These are phyloP conservation scores for Secale cereale DNA, from an alignment of 176 grass and related monocot genomes.

Conservation along the genomic window DNA sequence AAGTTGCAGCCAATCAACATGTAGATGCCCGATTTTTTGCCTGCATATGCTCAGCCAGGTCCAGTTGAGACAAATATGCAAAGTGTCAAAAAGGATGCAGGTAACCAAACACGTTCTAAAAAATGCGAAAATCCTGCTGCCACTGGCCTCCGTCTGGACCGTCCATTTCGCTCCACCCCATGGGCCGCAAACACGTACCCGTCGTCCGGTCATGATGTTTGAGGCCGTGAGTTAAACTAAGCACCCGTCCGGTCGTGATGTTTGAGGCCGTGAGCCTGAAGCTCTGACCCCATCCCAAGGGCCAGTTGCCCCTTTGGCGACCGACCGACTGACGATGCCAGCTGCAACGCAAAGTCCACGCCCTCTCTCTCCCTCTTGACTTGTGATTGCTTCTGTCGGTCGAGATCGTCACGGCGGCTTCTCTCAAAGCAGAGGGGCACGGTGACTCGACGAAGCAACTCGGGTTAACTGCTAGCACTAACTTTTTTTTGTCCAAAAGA, in stretches of 20 bases:
- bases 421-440: neutral
- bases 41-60: too few relatives aligned
- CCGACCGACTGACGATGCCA: neutral
- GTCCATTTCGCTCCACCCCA: neutral
- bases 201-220: neutral
- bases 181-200: neutral
- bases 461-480: too few relatives aligned
- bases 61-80: too few relatives aligned
- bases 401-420: neutral
- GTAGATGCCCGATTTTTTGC: too few relatives aligned
- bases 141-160: too few relatives aligned
- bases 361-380: neutral
- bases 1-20: too few relatives aligned
- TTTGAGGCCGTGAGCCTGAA: neutral
- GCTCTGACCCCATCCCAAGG: conserved; percentile 37
- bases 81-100: too few relatives aligned
- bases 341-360: neutral
- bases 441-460: neutral
- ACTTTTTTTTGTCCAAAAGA: too few relatives aligned
- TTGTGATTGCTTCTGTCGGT: neutral
- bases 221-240: neutral
- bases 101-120: too few relatives aligned
- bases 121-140: too few relatives aligned
- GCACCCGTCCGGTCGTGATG: neutral
- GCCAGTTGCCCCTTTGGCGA: conserved; percentile 21